Percentiles rank a stretch among this genome's conserved stretches.
Evolutionary conservation across 2,329 filamentous ascomycete genomes (phyloP).

Genomic region (Cordyceps fumosorosea): DNA sequence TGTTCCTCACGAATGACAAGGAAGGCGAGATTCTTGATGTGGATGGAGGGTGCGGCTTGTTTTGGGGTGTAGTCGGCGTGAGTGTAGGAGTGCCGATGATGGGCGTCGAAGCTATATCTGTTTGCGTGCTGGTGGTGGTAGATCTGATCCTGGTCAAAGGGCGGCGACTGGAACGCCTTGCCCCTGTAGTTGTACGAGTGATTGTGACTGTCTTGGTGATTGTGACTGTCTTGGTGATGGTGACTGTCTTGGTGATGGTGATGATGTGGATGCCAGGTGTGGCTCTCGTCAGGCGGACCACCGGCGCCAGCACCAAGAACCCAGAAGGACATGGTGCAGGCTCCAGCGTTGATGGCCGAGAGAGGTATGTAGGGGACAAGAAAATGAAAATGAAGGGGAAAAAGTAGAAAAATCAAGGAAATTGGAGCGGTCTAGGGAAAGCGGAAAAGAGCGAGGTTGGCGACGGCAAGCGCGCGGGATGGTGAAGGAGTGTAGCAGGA

Average conservation of each 20-base stretch:
- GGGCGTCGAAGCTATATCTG: background rate
- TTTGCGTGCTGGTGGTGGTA: conserved; percentile 15
- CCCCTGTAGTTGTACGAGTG: background rate
- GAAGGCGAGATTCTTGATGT: conserved; percentile 29
- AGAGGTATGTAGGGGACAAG: background rate
- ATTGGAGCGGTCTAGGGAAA: background rate
- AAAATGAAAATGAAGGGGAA: background rate
- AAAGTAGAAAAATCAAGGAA: background rate
- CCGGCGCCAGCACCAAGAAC: conserved; percentile 28
- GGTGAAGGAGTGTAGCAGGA: background rate
- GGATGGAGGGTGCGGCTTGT: conserved; percentile 20
- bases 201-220: background rate
- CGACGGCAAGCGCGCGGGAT: background rate
- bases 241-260: background rate
- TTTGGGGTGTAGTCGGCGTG: conserved; percentile 2
- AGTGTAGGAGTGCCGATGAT: background rate
- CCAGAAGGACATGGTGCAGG: conserved; percentile 36
- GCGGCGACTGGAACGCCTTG: background rate
- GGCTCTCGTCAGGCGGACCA: conserved; percentile 6
- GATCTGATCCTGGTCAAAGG: background rate
- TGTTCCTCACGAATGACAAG: conserved; percentile 32
- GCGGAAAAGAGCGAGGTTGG: background rate
- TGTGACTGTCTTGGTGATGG: background rate
- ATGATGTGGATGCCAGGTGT: background rate
- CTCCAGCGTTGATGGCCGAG: conserved; percentile 17